These are phyloP conservation scores for Houttuynia cordata DNA, from an alignment of 164 flowering plant species.

Conservation along the genomic window DNA sequence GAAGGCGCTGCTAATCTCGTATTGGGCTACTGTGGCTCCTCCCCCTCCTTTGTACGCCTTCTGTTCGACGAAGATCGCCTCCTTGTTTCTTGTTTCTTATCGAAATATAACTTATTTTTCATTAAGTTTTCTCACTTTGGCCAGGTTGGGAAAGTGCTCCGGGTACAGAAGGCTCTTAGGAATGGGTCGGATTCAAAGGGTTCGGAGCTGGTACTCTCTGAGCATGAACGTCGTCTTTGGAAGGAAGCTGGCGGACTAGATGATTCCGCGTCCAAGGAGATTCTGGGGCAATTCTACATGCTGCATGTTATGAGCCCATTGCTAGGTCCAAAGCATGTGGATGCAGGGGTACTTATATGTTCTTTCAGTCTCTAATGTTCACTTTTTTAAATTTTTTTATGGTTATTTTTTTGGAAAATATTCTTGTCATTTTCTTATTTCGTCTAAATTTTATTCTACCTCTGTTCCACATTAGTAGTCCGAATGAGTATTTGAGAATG, in stretches of 20 bases:
- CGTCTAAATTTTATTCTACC: too few relatives aligned
- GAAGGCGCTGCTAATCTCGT: constrained; percentile 90
- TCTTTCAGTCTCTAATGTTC: background rate
- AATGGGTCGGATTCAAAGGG: constrained; percentile 12
- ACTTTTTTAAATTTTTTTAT: background rate
- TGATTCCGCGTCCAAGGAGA: constrained; percentile 39
- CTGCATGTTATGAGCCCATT: constrained; percentile 56
- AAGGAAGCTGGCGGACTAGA: constrained; percentile 26
- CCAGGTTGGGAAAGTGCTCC: constrained; percentile 75
- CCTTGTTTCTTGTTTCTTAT: background rate
- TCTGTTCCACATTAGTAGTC: too few relatives aligned
- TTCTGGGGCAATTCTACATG: constrained; percentile 39
- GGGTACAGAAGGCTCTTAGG: constrained; percentile 47
- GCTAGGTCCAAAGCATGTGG: constrained; percentile 58
- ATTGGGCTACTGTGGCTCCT: constrained; percentile 60
- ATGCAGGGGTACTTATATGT: constrained; percentile 54
- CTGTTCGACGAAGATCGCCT: background rate
- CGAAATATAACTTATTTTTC: background rate
- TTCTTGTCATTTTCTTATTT: too few relatives aligned
- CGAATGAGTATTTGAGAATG: too few relatives aligned
- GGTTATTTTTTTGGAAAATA: background rate
- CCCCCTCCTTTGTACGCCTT: constrained; percentile 47
- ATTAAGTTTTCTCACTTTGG: background rate
- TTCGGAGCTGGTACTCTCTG: constrained; percentile 25
- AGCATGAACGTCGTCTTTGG: constrained; percentile 57